Evolutionary conservation across 2,329 filamentous ascomycete genomes (phyloP).

Genomic region (Arthrinium puccinioides): DNA sequence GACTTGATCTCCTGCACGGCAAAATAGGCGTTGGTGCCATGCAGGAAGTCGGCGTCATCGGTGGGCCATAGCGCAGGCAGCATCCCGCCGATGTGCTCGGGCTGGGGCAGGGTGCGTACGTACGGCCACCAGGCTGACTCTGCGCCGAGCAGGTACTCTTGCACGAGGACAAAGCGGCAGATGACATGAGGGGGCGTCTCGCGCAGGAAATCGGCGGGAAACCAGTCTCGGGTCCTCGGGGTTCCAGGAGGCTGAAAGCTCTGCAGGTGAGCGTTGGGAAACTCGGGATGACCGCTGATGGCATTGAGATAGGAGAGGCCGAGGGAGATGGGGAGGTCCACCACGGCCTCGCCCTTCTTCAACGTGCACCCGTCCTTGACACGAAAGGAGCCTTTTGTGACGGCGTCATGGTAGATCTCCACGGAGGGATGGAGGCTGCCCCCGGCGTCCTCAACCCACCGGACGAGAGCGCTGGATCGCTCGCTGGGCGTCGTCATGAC

Average conservation of each 20-base stretch:
- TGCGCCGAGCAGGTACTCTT: conserved; percentile 53
- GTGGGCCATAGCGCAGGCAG: conserved; percentile 58
- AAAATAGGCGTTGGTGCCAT: conserved; percentile 22
- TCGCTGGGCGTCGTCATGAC: conserved; percentile 13
- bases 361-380: conserved; percentile 29
- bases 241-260: conserved; percentile 6
- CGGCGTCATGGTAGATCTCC: conserved; percentile 42
- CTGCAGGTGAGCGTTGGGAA: conserved; percentile 6
- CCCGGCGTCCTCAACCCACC: conserved; percentile 40
- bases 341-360: conserved; percentile 33
- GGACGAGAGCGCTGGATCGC: conserved; percentile 29
- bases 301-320: conserved; percentile 55
- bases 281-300: conserved; percentile 25
- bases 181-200: conserved; percentile 49
- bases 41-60: conserved; percentile 49
- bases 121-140: conserved; percentile 64
- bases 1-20: conserved; percentile 32
- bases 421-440: conserved; percentile 42
- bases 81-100: conserved; percentile 41
- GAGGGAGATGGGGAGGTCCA: conserved; percentile 43
- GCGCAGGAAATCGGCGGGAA: conserved; percentile 44
- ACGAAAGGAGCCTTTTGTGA: conserved; percentile 48
- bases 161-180: conserved; percentile 61
- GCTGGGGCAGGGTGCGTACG: conserved; percentile 57
- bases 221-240: conserved; percentile 14